A percentile compares a stretch with the other conserved stretches of the same genome.
These are phyloP conservation scores for Avena sativa DNA, from an alignment of 176 grass and related monocot genomes.

Conservation along the genomic window DNA sequence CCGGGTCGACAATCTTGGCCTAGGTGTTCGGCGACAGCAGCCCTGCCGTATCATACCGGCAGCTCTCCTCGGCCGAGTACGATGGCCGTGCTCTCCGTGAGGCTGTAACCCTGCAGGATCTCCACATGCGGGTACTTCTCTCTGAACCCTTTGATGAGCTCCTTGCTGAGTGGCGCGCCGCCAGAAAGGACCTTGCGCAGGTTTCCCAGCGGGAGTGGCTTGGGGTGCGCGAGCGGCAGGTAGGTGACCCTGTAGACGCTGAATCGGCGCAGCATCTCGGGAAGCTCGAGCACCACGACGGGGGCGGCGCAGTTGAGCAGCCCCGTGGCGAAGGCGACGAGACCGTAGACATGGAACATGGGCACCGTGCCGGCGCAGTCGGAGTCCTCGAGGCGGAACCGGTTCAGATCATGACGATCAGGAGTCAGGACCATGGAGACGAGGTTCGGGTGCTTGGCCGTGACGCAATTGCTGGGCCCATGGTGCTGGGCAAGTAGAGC, in stretches of 20 bases:
- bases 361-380: conserved; percentile 61
- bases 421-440: conserved; percentile 96
- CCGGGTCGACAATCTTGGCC: conserved; percentile 87
- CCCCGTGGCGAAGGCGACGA: conserved; percentile 88
- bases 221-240: neutral
- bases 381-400: conserved; percentile 75
- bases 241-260: no score
- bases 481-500: conserved; percentile 94
- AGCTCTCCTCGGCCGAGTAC: conserved; percentile 90
- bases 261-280: no score
- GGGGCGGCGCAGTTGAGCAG: conserved; percentile 63
- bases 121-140: conserved; percentile 87
- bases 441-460: conserved; percentile 82
- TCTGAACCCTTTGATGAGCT: conserved; percentile 89
- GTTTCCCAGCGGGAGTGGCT: conserved; percentile 60
- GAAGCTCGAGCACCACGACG: no score
- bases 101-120: conserved; percentile 88
- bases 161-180: conserved; percentile 78
- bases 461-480: conserved; percentile 87
- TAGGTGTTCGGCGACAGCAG: conserved; percentile 85
- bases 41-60: conserved; percentile 81
- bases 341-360: conserved; percentile 97
- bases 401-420: conserved; percentile 77
- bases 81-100: conserved; percentile 96
- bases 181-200: conserved; percentile 74